These are phyloP conservation scores for Alternaria conjuncta DNA, from an alignment of 2,329 filamentous ascomycete genomes.

Conservation along the genomic window DNA sequence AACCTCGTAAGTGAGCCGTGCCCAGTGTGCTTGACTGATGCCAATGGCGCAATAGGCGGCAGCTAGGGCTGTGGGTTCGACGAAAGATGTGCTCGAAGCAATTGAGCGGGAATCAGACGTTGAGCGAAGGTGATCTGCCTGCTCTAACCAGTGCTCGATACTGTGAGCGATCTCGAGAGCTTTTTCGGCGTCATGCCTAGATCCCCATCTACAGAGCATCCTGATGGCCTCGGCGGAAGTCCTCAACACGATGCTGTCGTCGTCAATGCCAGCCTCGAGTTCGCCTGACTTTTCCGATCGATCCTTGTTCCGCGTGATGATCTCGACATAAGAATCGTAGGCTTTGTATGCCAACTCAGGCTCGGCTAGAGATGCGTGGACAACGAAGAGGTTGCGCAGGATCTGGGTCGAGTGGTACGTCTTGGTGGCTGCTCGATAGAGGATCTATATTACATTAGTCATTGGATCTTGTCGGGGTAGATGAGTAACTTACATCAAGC, in stretches of 20 bases:
- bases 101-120: conserved; percentile 34
- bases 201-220: conserved; percentile 82
- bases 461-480: neutral
- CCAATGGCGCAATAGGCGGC: conserved; percentile 82
- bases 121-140: conserved; percentile 47
- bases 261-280: conserved; percentile 73
- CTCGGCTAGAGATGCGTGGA: conserved; percentile 86
- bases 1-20: conserved; percentile 78
- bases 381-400: conserved; percentile 82
- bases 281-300: conserved; percentile 78
- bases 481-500: conserved; percentile 62
- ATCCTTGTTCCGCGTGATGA: conserved; percentile 84
- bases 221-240: conserved; percentile 82
- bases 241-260: conserved; percentile 75
- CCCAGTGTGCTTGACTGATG: conserved; percentile 85
- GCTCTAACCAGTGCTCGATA: conserved; percentile 77
- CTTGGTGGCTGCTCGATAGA: conserved; percentile 90
- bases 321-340: conserved; percentile 88
- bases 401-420: conserved; percentile 95
- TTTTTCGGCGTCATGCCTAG: conserved; percentile 75
- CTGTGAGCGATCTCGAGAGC: conserved; percentile 73
- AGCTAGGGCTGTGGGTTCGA: conserved; percentile 67
- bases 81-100: conserved; percentile 44
- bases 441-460: conserved; percentile 59
- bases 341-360: conserved; percentile 91